phyloP scores from a whole-genome alignment of 768 basidiomycete genomes.

The Russula brevipes region DNA sequence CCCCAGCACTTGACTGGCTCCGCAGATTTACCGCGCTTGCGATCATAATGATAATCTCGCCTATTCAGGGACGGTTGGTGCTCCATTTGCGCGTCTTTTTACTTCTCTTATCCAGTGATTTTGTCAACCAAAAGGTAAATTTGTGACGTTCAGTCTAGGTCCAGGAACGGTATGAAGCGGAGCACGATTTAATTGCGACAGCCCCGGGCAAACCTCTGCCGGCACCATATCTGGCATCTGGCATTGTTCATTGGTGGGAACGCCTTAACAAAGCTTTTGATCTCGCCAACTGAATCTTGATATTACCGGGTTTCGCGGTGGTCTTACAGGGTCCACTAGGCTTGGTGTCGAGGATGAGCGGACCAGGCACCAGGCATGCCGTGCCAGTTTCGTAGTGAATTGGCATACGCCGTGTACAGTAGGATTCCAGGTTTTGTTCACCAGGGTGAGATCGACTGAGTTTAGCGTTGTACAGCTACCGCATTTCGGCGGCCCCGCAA shows the following conservation, averaged over 20 bases:
- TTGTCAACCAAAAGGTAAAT: constrained; percentile 44
- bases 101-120: constrained; percentile 39
- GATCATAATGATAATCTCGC: constrained; percentile 33
- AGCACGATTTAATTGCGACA: constrained; percentile 37
- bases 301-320: neutral
- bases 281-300: constrained; percentile 38
- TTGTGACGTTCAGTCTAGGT: constrained; percentile 42
- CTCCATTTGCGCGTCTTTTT: constrained; percentile 35
- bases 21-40: constrained; percentile 40
- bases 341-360: constrained; percentile 36
- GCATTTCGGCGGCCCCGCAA: constrained; percentile 38
- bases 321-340: constrained; percentile 32
- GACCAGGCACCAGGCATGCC: constrained; percentile 32
- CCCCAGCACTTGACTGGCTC: neutral
- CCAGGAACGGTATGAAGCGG: constrained; percentile 38
- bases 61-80: constrained; percentile 40
- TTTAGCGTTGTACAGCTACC: constrained; percentile 29
- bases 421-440: constrained; percentile 6
- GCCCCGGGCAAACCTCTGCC: constrained; percentile 37
- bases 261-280: constrained; percentile 39
- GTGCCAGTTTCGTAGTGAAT: constrained; percentile 32
- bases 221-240: constrained; percentile 34
- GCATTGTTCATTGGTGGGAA: constrained; percentile 45
- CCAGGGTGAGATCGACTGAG: neutral
- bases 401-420: constrained; percentile 20